These are phyloP conservation scores for Xylariaceae sp. DNA, from an alignment of 2,329 filamentous ascomycete genomes.

Conservation along the genomic window DNA sequence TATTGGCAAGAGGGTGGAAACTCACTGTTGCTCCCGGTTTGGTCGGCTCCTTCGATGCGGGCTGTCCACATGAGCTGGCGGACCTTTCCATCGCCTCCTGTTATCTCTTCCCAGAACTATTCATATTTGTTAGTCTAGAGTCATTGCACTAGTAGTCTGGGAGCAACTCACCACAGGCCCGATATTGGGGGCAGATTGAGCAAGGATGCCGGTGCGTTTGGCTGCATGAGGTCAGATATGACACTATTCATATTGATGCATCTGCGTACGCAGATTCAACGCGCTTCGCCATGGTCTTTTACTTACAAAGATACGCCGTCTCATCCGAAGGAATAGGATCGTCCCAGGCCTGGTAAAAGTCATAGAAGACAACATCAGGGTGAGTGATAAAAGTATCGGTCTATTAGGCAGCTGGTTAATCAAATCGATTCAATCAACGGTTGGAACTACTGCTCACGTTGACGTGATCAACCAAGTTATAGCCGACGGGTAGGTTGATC, in stretches of 20 bases:
- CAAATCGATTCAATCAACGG: not conserved
- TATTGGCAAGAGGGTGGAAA: not conserved
- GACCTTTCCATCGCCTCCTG: conserved; percentile 54
- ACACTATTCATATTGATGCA: no score
- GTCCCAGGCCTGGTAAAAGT: conserved; percentile 63
- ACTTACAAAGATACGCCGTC: conserved; percentile 43
- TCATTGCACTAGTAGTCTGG: not conserved
- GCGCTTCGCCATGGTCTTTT: not conserved
- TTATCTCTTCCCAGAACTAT: conserved; percentile 55
- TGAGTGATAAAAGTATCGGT: conserved; percentile 48
- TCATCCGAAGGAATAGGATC: conserved; percentile 44
- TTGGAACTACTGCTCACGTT: conserved; percentile 31
- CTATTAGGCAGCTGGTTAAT: conserved; percentile 16
- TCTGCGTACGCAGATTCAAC: no score
- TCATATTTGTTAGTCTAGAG: conserved; percentile 6
- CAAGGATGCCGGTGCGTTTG: conserved; percentile 52
- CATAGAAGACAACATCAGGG: conserved; percentile 55
- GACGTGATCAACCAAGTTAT: conserved; percentile 58
- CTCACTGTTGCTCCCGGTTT: conserved; percentile 33
- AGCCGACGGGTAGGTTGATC: conserved; percentile 59
- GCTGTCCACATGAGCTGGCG: conserved; percentile 66
- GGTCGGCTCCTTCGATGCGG: conserved; percentile 54
- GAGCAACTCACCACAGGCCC: conserved; percentile 49
- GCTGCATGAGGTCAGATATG: conserved; percentile 16
- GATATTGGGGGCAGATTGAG: conserved; percentile 64